phyloP scores from a whole-genome alignment of 805 yeast genomes.

The Brettanomyces nanus region DNA sequence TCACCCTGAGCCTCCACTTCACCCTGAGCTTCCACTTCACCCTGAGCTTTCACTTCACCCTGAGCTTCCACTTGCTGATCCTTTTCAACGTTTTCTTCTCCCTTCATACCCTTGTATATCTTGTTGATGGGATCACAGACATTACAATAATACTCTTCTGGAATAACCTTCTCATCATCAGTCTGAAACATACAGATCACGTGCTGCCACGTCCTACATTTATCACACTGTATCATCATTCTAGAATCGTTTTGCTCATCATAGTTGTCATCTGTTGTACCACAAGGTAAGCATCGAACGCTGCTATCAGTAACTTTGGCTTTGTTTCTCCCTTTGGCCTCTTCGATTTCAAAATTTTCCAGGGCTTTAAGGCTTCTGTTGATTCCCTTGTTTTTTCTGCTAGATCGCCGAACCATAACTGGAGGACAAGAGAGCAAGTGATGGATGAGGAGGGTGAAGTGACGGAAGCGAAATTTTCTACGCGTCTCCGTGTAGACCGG shows the following conservation, averaged over 20 bases:
- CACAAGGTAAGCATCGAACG: constrained; percentile 56
- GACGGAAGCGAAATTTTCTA: no score
- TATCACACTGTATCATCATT: constrained; percentile 58
- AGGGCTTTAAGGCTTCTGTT: constrained; percentile 7
- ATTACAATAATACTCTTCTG: constrained; percentile 45
- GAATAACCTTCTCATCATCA: constrained; percentile 28
- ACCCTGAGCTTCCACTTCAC: background rate
- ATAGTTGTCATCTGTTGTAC: constrained; percentile 48
- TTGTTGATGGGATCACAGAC: constrained; percentile 36
- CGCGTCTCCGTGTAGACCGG: no score
- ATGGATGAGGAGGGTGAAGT: no score
- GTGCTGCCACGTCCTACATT: constrained; percentile 69
- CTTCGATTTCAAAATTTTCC: constrained; percentile 9
- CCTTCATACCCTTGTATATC: constrained; percentile 26
- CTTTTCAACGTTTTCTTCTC: constrained; percentile 23
- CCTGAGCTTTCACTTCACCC: background rate
- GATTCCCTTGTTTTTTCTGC: constrained; percentile 8
- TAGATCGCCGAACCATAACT: constrained; percentile 1
- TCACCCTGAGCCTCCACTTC: constrained; percentile 2
- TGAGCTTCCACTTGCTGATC: constrained; percentile 1
- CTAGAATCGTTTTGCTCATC: constrained; percentile 45
- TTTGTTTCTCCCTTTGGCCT: constrained; percentile 7
- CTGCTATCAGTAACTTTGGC: constrained; percentile 22
- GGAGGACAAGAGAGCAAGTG: no score
- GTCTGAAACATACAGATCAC: constrained; percentile 50